Base-by-base conservation (phyloP, 176 grass and related monocot genomes). In the Puya raimondii region DNA sequence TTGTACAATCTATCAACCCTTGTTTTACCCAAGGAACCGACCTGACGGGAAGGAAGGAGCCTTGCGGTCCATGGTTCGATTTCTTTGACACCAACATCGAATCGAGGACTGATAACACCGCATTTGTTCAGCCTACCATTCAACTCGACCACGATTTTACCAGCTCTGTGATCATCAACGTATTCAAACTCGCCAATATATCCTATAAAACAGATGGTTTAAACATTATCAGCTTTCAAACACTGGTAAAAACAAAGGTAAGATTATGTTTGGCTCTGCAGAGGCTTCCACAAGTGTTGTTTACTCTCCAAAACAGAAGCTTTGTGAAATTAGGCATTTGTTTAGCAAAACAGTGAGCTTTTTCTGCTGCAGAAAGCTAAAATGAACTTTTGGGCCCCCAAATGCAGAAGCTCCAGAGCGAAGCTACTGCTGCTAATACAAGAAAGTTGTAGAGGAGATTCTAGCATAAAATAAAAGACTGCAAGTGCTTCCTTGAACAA, bases 101-200 rank as follows among this genome's bases (percentile, higher is more conserved):
- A 89, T 10, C 82, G 87, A 50, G 87, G 87, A 63, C 82, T 89
- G 51, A 89, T 89, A 22, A 85, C 82, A 23, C 87, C 87, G 70
- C 87, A 89, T 66, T 89, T 89, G 76, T 82, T 89, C 68, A 89
- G 70, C 69, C 87, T 82, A 10, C 87, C 87, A 76, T 89, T 89
- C 54, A 85, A 48, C 49, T 89, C 82, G 0, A 89, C 87, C 10
- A 89, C 82, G 51, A 89, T 82, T 66, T 89, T 85, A 54, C 82
- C 79, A 50, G 87, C 14, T 23, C 82, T 78, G 51, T 89, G 87
- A 69, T 89, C 87, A 82, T 89, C 79, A 12, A 85, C 82, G 1
- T 77, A 85, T 66, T 89, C 82, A 74, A 89, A 85, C 64, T 89
- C 80, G n/a, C 80, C 88, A 21, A 86, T 86, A 58, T 91, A 91